Base-by-base conservation (phyloP, 73 alveolate species). In the Effrenium voratum region DNA sequence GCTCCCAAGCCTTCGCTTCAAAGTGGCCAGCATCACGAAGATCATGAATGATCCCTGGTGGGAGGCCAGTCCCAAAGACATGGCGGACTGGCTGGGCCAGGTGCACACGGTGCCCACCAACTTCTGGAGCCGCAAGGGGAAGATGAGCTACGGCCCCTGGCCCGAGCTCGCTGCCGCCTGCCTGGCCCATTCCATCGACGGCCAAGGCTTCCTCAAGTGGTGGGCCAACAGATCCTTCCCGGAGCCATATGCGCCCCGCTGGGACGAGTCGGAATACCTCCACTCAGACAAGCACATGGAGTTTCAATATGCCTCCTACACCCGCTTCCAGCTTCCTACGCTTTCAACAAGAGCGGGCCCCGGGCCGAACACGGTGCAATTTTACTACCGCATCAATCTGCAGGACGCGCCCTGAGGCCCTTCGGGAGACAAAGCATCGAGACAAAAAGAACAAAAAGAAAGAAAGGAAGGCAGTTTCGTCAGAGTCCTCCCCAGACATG, bases 81-180 rank as follows among this genome's bases (percentile, higher is more conserved):
- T 66, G 79, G 79, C 79, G 12, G 79, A 66, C 2, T 66, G 79
- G 79, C 79, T 66, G 79, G 45, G 45, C 44, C 45, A 66, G 79
- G 2, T 15, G 41, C 79, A 66, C 45, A 28, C 79, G 3, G 41
- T 66, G 4, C 38, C 19, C 19, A 8, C 46, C 13, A 5, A 66
- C 44, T 36, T 30, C 5, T 66, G 79, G 79, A 8, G 45, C 45
- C 45, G 79, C 3, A 2, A 66, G 0, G 79, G 79, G 4, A 66
- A 66, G 79, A 19, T 5, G 45, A 28, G 44, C 79, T 66, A 0
- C 13, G 79, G 79, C 0, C 79, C 79, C 0, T 66, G 79, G 79
- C 79, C 79, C 13, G 79, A 66, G 1, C 0, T 66, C 43, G 79
- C 79, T 1, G 79, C 36, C 3, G 79, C 79, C 3, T 36, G 26